These are phyloP conservation scores for Babesia ovata DNA, from an alignment of 169 alveolate genomes.

Conservation along the genomic window DNA sequence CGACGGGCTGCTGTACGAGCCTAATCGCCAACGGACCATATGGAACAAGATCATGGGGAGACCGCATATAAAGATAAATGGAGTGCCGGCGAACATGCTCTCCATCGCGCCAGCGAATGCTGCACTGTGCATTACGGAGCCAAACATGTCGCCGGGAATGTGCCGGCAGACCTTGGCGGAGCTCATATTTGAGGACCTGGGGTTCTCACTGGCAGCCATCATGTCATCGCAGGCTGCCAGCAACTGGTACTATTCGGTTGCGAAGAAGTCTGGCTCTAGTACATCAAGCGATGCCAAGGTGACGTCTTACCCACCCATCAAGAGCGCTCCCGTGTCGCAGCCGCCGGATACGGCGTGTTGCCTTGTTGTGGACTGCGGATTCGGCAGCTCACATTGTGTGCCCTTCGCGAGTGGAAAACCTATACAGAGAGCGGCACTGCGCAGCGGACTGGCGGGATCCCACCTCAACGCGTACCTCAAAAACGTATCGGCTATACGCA, in stretches of 20 bases:
- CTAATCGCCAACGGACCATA: constrained; percentile 79
- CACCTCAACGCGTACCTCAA: constrained; percentile 79
- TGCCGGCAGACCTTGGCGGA: constrained; percentile 82
- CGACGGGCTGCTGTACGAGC: constrained; percentile 75
- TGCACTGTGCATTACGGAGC: constrained; percentile 79
- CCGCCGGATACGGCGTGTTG: constrained; percentile 74
- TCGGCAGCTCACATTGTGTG: constrained; percentile 77
- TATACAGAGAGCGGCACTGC: constrained; percentile 79
- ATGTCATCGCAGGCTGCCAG: constrained; percentile 82
- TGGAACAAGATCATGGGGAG: constrained; percentile 81
- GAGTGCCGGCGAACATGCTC: constrained; percentile 42
- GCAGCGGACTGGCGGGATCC: constrained; percentile 79
- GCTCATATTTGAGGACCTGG: constrained; percentile 80
- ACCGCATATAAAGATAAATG: constrained; percentile 25
- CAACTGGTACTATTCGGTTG: constrained; percentile 61
- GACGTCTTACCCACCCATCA: background rate
- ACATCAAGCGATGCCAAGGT: background rate
- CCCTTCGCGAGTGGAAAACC: constrained; percentile 80
- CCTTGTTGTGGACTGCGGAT: constrained; percentile 85
- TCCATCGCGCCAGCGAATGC: constrained; percentile 56
- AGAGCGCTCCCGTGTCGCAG: constrained; percentile 2
- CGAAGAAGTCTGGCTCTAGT: constrained; percentile 20
- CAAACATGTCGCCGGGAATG: constrained; percentile 82
- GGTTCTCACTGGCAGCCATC: constrained; percentile 69
- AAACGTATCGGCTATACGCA: constrained; percentile 75